A percentile compares a stretch with the other conserved stretches of the same genome.
These are phyloP conservation scores for Daedaleopsis sinensis DNA, from an alignment of 768 basidiomycete genomes.

Conservation along the genomic window DNA sequence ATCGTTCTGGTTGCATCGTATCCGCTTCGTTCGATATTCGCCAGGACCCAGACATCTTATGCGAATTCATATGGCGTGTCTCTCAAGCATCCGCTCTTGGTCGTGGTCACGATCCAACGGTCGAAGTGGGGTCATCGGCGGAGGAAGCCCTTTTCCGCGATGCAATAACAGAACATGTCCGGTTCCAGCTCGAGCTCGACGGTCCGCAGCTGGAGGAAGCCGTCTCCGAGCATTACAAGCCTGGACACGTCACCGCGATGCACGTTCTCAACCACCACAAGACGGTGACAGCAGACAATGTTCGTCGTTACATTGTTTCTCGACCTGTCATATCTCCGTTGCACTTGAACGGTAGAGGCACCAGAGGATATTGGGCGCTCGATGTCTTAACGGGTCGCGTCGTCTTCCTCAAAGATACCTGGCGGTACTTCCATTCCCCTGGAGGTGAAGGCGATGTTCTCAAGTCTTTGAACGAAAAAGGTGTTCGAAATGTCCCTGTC, in stretches of 20 bases:
- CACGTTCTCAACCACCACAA: background rate
- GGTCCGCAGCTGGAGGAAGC: too few relatives aligned
- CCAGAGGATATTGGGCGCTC: too few relatives aligned
- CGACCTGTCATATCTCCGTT: constrained; percentile 6
- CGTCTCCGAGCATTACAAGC: constrained; percentile 7
- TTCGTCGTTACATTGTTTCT: constrained; percentile 5
- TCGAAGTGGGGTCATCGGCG: background rate
- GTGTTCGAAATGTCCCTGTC: background rate
- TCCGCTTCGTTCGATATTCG: constrained; percentile 31
- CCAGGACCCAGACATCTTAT: constrained; percentile 22
- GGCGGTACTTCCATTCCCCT: background rate
- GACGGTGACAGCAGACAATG: background rate
- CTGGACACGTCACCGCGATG: background rate
- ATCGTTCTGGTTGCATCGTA: constrained; percentile 37
- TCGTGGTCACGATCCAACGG: background rate
- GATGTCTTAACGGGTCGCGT: too few relatives aligned
- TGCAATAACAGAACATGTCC: background rate
- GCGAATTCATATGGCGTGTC: constrained; percentile 31
- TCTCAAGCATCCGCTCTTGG: background rate
- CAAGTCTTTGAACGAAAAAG: background rate
- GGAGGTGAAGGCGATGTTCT: constrained; percentile 1
- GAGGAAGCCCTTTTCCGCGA: constrained; percentile 3
- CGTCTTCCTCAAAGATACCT: constrained; percentile 16
- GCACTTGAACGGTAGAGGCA: too few relatives aligned
- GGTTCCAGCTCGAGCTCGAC: background rate